Conservation (phyloP, 306 rosid species). For the Vigna nakashimae region DNA sequence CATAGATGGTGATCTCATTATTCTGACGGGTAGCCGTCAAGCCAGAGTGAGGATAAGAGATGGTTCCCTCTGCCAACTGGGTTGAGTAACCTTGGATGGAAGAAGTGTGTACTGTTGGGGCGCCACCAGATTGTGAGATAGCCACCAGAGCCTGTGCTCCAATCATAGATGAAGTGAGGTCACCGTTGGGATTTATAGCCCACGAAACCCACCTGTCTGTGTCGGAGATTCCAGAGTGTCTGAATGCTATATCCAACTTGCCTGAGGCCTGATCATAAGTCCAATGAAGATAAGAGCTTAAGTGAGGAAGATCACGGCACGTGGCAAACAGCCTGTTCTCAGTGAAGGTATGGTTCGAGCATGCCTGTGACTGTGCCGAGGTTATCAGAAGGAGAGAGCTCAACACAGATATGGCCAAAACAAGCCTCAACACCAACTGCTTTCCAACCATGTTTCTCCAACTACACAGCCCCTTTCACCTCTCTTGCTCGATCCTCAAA, state of each 20-base stretch:
- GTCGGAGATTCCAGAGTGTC: conserved; percentile 50
- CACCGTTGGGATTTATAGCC: conserved; percentile 62
- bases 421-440: conserved; percentile 38
- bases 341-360: conserved; percentile 41
- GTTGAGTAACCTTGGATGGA: background rate
- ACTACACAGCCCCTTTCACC: background rate
- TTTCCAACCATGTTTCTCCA: conserved; percentile 43
- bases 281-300: conserved; percentile 74
- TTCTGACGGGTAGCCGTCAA: conserved; percentile 42
- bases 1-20: conserved; percentile 61
- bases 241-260: conserved; percentile 62
- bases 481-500: conserved; percentile 4
- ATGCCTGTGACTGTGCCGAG: conserved; percentile 57
- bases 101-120: conserved; percentile 41
- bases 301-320: conserved; percentile 60
- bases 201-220: conserved; percentile 67
- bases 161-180: conserved; percentile 36
- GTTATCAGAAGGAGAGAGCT: conserved; percentile 42
- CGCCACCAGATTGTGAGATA: conserved; percentile 43
- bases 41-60: conserved; percentile 33
- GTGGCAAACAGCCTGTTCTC: conserved; percentile 37
- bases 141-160: conserved; percentile 74
- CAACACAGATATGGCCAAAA: conserved; percentile 42
- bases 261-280: conserved; percentile 46
- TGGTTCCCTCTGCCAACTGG: conserved; percentile 41